phyloP scores from a whole-genome alignment of 208 protist species.

The Phytomonas francai region DNA sequence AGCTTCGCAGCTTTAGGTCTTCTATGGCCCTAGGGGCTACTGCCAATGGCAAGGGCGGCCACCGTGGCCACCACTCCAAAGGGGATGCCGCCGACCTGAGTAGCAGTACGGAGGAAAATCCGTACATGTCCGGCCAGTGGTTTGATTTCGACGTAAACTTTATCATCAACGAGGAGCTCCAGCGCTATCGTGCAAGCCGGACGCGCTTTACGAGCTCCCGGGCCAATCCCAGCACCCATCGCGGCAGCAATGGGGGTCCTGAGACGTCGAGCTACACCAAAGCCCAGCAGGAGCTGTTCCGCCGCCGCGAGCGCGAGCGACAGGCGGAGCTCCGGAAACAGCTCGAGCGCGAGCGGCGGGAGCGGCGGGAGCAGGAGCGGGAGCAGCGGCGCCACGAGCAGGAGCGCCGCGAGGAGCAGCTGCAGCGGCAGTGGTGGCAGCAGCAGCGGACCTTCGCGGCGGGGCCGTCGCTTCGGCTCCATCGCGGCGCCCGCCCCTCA shows the following conservation, averaged over 20 bases:
- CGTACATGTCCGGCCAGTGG: slow-evolving; percentile 9
- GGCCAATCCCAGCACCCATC: slow-evolving; percentile 9
- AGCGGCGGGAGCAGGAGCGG: slow-evolving; percentile 18
- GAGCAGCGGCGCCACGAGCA: slow-evolving; percentile 15
- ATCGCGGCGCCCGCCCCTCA: not conserved
- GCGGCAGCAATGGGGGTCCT: slow-evolving; percentile 5
- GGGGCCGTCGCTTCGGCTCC: not conserved
- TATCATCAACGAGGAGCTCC: slow-evolving; percentile 28
- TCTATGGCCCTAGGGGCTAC: slow-evolving; percentile 4
- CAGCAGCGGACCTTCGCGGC: slow-evolving; percentile 14
- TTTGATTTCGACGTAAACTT: slow-evolving; percentile 13
- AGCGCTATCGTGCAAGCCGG: slow-evolving; percentile 14
- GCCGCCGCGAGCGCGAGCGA: slow-evolving; percentile 49
- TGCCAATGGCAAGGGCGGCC: slow-evolving; percentile 6
- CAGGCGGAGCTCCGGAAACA: slow-evolving; percentile 41
- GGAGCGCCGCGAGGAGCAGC: slow-evolving; percentile 24
- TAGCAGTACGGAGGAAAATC: slow-evolving; percentile 12
- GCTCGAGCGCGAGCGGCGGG: slow-evolving; percentile 21
- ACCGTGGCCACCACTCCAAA: not conserved
- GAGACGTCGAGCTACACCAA: slow-evolving; percentile 41
- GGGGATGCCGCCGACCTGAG: not conserved
- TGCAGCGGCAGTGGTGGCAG: slow-evolving; percentile 15
- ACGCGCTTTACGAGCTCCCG: not conserved
- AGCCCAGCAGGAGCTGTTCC: slow-evolving; percentile 59
- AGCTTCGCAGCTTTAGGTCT: slow-evolving; percentile 42